These are phyloP conservation scores for Dryadomyces quercivorus DNA, from an alignment of 2,329 filamentous ascomycete species.

Conservation along the genomic window DNA sequence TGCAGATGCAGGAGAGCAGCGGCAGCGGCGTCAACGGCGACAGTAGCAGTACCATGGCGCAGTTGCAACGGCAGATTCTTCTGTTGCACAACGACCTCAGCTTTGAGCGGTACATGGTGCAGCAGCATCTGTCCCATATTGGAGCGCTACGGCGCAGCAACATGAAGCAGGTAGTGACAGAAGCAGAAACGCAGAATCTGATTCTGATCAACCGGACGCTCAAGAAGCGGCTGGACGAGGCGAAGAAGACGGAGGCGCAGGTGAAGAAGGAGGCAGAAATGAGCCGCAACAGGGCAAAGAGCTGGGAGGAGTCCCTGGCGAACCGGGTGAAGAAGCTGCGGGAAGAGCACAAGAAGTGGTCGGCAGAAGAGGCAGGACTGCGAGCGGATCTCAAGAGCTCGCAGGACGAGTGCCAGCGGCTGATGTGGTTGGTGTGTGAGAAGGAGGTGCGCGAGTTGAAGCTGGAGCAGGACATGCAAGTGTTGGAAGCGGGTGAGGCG, in stretches of 20 bases:
- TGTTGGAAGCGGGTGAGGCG: constrained; percentile 46
- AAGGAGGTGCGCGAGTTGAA: constrained; percentile 57
- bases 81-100: constrained; percentile 68
- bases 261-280: constrained; percentile 61
- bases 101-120: constrained; percentile 73
- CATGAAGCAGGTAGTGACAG: constrained; percentile 63
- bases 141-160: constrained; percentile 64
- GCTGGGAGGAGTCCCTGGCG: constrained; percentile 62
- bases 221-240: constrained; percentile 60
- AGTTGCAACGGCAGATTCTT: constrained; percentile 62
- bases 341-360: constrained; percentile 58
- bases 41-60: constrained; percentile 18
- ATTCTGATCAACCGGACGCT: constrained; percentile 65
- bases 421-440: constrained; percentile 53
- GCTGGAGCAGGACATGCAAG: constrained; percentile 50
- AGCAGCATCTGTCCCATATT: constrained; percentile 73
- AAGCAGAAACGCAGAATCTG: constrained; percentile 72
- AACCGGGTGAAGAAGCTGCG: constrained; percentile 53
- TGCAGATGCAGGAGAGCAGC: constrained; percentile 10
- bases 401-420: constrained; percentile 47
- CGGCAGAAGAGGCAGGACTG: constrained; percentile 41
- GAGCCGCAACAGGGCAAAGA: constrained; percentile 60
- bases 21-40: neutral
- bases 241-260: constrained; percentile 57
- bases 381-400: constrained; percentile 45